Conservation (phyloP, 2,329 filamentous ascomycete genomes). For the Truncatella angustata region DNA sequence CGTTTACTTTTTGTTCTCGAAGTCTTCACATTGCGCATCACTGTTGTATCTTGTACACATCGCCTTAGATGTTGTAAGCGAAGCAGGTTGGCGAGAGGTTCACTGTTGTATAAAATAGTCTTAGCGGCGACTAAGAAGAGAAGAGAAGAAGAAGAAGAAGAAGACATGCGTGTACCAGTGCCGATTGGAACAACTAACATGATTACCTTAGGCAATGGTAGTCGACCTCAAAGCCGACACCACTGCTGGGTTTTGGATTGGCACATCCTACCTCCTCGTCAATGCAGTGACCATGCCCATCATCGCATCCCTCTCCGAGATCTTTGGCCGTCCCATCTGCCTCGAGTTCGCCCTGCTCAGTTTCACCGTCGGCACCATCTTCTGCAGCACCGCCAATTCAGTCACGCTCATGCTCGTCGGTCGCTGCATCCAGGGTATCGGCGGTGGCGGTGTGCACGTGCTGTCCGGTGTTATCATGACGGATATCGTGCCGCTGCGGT, state of each 20-base stretch:
- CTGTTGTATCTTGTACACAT: too few relatives aligned
- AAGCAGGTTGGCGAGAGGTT: too few relatives aligned
- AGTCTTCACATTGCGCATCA: neutral
- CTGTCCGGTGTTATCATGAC: slow-evolving; percentile 35
- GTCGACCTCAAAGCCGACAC: slow-evolving; percentile 22
- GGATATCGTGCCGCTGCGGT: slow-evolving; percentile 37
- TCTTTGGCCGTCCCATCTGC: slow-evolving; percentile 30
- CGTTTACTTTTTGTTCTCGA: neutral
- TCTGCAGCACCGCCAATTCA: slow-evolving; percentile 30
- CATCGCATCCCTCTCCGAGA: slow-evolving; percentile 27
- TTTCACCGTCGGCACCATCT: slow-evolving; percentile 39
- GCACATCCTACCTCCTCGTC: slow-evolving; percentile 25
- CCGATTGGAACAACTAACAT: neutral
- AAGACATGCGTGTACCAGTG: too few relatives aligned
- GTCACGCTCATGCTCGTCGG: slow-evolving; percentile 32
- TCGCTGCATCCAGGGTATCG: slow-evolving; percentile 33
- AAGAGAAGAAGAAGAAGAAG: too few relatives aligned
- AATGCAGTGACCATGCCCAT: slow-evolving; percentile 27
- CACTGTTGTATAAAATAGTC: too few relatives aligned
- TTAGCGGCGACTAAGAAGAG: too few relatives aligned
- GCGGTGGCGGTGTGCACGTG: slow-evolving; percentile 36
- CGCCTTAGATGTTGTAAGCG: too few relatives aligned
- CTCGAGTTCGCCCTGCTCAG: slow-evolving; percentile 27
- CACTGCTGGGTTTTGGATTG: slow-evolving; percentile 27
- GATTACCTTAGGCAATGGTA: slow-evolving; percentile 19